Percentiles rank a stretch among this genome's conserved stretches.
Conservation (phyloP, 495 filamentous ascomycete species). For the Hypomontagnella monticulosa region DNA sequence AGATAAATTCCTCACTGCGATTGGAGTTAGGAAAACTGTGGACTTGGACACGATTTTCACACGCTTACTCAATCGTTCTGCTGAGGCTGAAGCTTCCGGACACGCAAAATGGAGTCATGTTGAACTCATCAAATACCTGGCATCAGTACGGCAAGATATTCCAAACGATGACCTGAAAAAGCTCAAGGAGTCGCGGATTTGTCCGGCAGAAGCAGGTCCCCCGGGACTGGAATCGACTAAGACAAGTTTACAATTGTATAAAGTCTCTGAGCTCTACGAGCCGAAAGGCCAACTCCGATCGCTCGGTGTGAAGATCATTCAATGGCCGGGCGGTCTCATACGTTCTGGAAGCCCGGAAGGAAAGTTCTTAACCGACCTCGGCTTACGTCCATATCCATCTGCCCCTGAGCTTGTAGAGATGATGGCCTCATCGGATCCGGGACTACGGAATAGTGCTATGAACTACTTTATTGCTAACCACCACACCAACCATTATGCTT, state of each 20-base stretch:
- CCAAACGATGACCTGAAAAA: constrained; percentile 82
- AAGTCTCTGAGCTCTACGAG: constrained; percentile 84
- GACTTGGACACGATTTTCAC: constrained; percentile 94
- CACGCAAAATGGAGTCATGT: constrained; percentile 85
- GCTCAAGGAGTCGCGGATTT: constrained; percentile 79
- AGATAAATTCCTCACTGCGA: constrained; percentile 82
- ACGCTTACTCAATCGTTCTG: constrained; percentile 71
- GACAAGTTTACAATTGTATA: constrained; percentile 67
- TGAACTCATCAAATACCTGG: constrained; percentile 91
- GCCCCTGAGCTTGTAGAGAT: constrained; percentile 77
- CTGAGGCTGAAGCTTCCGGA: constrained; percentile 53
- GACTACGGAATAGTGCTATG: constrained; percentile 71
- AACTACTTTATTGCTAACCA: constrained; percentile 85
- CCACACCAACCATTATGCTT: constrained; percentile 75
- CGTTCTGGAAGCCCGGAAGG: constrained; percentile 71
- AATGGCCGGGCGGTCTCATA: constrained; percentile 79
- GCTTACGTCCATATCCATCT: constrained; percentile 73
- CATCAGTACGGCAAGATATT: constrained; percentile 90
- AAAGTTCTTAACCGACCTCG: constrained; percentile 74
- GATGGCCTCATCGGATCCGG: constrained; percentile 71
- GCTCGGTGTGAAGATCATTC: constrained; percentile 79
- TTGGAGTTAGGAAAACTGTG: constrained; percentile 88
- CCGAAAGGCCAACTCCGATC: constrained; percentile 75
- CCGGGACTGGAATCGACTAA: constrained; percentile 53
- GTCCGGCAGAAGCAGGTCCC: constrained; percentile 75